Evolutionary conservation across 345 rosid genomes (phyloP).

Genomic region (Barbarea vulgaris): DNA sequence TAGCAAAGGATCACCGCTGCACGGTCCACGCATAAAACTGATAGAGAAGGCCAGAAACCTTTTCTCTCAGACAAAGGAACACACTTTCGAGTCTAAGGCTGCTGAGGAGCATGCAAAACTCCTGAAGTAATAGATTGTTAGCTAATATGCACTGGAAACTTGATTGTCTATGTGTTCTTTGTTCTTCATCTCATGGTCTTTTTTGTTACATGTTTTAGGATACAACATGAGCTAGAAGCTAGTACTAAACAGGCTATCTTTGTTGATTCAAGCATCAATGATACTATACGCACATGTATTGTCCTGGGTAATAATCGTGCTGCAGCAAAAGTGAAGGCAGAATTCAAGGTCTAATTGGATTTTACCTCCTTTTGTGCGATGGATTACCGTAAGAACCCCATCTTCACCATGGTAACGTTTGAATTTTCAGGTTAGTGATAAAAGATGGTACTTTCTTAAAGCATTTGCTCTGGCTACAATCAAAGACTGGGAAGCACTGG

Average conservation of each 20-base stretch:
- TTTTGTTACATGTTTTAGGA: slow-evolving; percentile 48
- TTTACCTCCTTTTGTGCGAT: neutral
- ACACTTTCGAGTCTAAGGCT: slow-evolving; percentile 90
- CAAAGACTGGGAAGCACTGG: slow-evolving; percentile 91
- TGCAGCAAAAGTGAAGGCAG: slow-evolving; percentile 60
- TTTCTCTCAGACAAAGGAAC: slow-evolving; percentile 89
- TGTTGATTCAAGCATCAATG: slow-evolving; percentile 97
- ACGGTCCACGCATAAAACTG: slow-evolving; percentile 94
- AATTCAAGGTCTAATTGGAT: slow-evolving; percentile 56
- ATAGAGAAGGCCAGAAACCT: slow-evolving; percentile 79
- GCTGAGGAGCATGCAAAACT: slow-evolving; percentile 97
- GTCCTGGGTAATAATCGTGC: slow-evolving; percentile 81
- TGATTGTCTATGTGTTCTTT: neutral
- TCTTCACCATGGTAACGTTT: neutral
- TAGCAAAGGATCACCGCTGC: slow-evolving; percentile 92
- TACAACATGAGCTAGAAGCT: slow-evolving; percentile 92
- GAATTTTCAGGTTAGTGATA: slow-evolving; percentile 72
- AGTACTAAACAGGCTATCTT: slow-evolving; percentile 91
- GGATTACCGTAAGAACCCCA: slow-evolving; percentile 6
- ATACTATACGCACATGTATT: slow-evolving; percentile 96
- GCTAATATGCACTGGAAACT: slow-evolving; percentile 13
- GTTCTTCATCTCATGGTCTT: slow-evolving; percentile 9
- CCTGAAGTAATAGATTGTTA: slow-evolving; percentile 59
- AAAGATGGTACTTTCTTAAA: slow-evolving; percentile 98
- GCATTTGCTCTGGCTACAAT: slow-evolving; percentile 88